These are phyloP conservation scores for Coemansia sp. DNA, from an alignment of 192 early-diverging fungal species.

Conservation along the genomic window DNA sequence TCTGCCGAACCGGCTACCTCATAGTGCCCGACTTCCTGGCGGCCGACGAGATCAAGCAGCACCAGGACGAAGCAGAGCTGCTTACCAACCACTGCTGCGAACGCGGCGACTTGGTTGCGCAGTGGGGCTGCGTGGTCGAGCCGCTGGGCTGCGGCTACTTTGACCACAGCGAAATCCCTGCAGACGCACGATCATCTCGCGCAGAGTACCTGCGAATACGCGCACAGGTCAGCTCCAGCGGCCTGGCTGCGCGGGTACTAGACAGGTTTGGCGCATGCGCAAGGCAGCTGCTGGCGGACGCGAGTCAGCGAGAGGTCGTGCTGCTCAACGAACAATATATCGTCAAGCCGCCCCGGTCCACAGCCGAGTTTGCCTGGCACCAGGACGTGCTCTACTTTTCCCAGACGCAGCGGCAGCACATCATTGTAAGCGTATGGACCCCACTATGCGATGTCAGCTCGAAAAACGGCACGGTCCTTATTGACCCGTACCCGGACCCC, in stretches of 20 bases:
- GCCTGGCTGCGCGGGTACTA: slow-evolving; percentile 16
- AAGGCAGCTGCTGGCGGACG: slow-evolving; percentile 11
- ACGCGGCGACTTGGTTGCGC: slow-evolving; percentile 32
- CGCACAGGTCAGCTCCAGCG: slow-evolving; percentile 1
- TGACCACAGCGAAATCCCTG: slow-evolving; percentile 11
- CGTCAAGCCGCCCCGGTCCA: slow-evolving; percentile 36
- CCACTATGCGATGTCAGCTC: slow-evolving; percentile 22
- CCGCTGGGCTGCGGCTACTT: slow-evolving; percentile 42
- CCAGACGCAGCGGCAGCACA: slow-evolving; percentile 9
- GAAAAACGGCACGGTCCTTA: slow-evolving; percentile 33
- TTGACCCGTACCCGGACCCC: slow-evolving; percentile 41
- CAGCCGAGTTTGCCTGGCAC: slow-evolving; percentile 45
- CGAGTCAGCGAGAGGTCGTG: neutral
- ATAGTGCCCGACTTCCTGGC: slow-evolving; percentile 30
- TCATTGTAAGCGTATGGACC: slow-evolving; percentile 38
- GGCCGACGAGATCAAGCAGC: slow-evolving; percentile 7
- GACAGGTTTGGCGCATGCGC: slow-evolving; percentile 35
- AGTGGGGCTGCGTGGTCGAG: slow-evolving; percentile 50
- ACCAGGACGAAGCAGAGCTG: slow-evolving; percentile 22
- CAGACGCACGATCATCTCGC: slow-evolving; percentile 3
- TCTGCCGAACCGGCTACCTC: slow-evolving; percentile 19
- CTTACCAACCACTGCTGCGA: slow-evolving; percentile 50
- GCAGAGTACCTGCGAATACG: slow-evolving; percentile 9
- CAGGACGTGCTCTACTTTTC: slow-evolving; percentile 36
- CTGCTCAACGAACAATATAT: slow-evolving; percentile 51